Conservation (phyloP, 345 rosid species). For the Arabidopsis thaliana region TAIR10.1 NC_003074.8:20244001-20244500, state of each 20-base stretch:
- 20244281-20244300: constrained; percentile 18
- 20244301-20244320: constrained; percentile 17
- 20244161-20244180: constrained; percentile 9
- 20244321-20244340: constrained; percentile 34
- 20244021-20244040: neutral
- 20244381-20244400: constrained; percentile 1
- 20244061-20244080: neutral
- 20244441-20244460: constrained; percentile 13
- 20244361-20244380: neutral
- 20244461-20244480: neutral
- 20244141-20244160: neutral
- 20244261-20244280: too few species aligned
- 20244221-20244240: neutral
- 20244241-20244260: too few species aligned
- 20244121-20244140: neutral
- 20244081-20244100: neutral
- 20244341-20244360: constrained; percentile 34
- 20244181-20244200: neutral
- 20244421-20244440: constrained; percentile 3
- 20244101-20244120: neutral
- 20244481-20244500: constrained; percentile 15
- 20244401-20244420: neutral
- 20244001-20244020: neutral
- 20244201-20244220: neutral
- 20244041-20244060: neutral